Base-by-base conservation (phyloP, 1,284 basidiomycete genomes). In the Athelia sp. region DNA sequence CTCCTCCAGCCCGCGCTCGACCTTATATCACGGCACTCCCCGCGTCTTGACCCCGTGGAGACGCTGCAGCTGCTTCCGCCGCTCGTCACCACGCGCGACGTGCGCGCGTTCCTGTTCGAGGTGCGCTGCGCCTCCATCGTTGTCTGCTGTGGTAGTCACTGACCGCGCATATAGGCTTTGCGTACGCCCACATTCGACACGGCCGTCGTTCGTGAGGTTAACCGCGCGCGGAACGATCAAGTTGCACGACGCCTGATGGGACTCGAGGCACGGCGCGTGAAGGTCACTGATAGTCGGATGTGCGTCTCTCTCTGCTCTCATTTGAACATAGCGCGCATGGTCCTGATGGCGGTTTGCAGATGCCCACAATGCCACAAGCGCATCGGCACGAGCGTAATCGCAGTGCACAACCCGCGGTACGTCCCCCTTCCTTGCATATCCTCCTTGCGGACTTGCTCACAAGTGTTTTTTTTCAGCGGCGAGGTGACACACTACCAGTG, bases 341-440 rank as follows among this genome's bases (percentile, higher is more conserved):
- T 47, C 40, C 48, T 29, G 54, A 36, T 50, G 31, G 29, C 21
- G 42, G 42, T 45, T 46, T n/a, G n/a, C n/a, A 96, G 93, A 67
- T 98, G 97, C 61, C 93, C 93, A 0, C 88, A 93, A 62, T 99
- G 96, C 65, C 89, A 95, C 63, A 98, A 98, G 62, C 81, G 95
- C 18, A 73, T 99, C 23, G 97, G 97, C 1, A 89, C 87, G 57
- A 95, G 91, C 52, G 94, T 97, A 34, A 93, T 99, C 58, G 93
- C 95, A 1, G 93, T 98, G 0, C 94, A 96, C 72, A 75, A 86
- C 15, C 94, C 93, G 54, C 76, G 80, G 86, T 86, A 57, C 60
- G 76, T 29, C 26, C 6, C 26, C 4, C 62, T 31, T 4, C 48
- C 2, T 45, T 46, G 51, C 45, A 32, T 11, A 38, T 23, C 8